Evolutionary conservation across 179 eudicot genomes (phyloP).

Genomic region (Beta corolliflora): DNA sequence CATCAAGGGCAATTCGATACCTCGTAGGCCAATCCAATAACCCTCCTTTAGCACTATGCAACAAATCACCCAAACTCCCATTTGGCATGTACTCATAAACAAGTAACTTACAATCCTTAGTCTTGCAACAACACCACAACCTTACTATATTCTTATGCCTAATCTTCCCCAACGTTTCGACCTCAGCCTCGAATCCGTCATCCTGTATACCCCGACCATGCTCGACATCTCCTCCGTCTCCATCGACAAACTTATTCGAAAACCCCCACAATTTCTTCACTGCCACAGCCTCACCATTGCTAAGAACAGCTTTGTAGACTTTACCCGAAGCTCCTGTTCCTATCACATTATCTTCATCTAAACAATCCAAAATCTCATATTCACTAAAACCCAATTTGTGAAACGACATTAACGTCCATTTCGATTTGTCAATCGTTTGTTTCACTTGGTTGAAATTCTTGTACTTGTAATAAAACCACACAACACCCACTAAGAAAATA

Average conservation of each 20-base stretch:
- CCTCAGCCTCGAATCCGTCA: constrained; percentile 81
- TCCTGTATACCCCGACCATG: constrained; percentile 36
- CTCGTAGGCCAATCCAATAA: constrained; percentile 78
- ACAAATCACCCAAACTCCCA: constrained; percentile 84
- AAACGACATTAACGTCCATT: constrained; percentile 84
- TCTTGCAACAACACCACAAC: constrained; percentile 78
- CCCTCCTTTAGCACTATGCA: constrained; percentile 68
- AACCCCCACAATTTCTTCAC: constrained; percentile 63
- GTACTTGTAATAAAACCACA: constrained; percentile 57
- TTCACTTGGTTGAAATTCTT: constrained; percentile 49
- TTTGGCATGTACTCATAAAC: constrained; percentile 90
- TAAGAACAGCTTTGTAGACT: constrained; percentile 71
- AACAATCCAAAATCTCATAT: constrained; percentile 65
- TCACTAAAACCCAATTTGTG: constrained; percentile 82
- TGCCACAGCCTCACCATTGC: constrained; percentile 68
- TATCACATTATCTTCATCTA: constrained; percentile 77
- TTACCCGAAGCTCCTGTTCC: constrained; percentile 83
- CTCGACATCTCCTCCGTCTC: constrained; percentile 39
- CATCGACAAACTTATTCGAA: constrained; percentile 27
- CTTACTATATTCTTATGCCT: constrained; percentile 91
- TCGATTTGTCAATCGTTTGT: constrained; percentile 42
- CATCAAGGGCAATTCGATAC: constrained; percentile 62
- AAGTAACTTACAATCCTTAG: constrained; percentile 61
- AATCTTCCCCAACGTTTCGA: constrained; percentile 76
- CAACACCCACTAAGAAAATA: constrained; percentile 51